phyloP scores from a whole-genome alignment of 768 basidiomycete species.

The Mycena polygramma region DNA sequence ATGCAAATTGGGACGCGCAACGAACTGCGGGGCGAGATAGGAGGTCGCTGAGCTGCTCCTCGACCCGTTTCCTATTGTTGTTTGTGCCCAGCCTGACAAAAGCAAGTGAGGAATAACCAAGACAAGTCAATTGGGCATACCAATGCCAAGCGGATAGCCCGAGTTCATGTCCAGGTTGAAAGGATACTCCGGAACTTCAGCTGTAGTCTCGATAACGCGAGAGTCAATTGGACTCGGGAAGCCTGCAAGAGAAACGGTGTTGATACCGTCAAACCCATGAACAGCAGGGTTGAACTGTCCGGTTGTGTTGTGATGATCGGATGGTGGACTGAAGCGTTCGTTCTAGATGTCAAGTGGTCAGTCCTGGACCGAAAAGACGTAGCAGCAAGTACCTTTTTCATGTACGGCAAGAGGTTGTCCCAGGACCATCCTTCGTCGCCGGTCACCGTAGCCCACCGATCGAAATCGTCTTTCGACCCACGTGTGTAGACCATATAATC shows the following conservation, averaged over 20 bases:
- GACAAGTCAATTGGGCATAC: constrained; percentile 32
- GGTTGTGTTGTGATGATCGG: constrained; percentile 45
- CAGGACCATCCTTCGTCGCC: constrained; percentile 40
- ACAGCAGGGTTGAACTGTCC: constrained; percentile 42
- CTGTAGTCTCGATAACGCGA: constrained; percentile 41
- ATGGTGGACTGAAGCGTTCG: constrained; percentile 44
- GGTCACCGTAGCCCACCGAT: constrained; percentile 34
- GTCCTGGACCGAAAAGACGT: too few relatives aligned
- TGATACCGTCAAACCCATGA: constrained; percentile 45
- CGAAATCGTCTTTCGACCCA: constrained; percentile 39
- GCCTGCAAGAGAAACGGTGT: constrained; percentile 39
- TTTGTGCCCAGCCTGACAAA: constrained; percentile 37
- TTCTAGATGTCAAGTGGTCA: constrained; percentile 34
- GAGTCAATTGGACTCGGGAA: constrained; percentile 39
- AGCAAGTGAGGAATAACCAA: neutral
- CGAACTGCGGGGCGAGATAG: constrained; percentile 41
- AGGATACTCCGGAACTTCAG: constrained; percentile 31
- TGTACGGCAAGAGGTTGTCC: constrained; percentile 37
- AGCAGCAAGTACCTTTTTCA: constrained; percentile 28
- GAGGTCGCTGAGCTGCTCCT: constrained; percentile 43
- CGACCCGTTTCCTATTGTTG: constrained; percentile 32
- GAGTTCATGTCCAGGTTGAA: constrained; percentile 42
- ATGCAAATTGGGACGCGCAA: constrained; percentile 42
- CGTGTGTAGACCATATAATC: constrained; percentile 41
- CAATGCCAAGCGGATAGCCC: constrained; percentile 48